These are phyloP conservation scores for Sporothrix mexicana DNA, from an alignment of 2,329 filamentous ascomycete species.

Conservation along the genomic window DNA sequence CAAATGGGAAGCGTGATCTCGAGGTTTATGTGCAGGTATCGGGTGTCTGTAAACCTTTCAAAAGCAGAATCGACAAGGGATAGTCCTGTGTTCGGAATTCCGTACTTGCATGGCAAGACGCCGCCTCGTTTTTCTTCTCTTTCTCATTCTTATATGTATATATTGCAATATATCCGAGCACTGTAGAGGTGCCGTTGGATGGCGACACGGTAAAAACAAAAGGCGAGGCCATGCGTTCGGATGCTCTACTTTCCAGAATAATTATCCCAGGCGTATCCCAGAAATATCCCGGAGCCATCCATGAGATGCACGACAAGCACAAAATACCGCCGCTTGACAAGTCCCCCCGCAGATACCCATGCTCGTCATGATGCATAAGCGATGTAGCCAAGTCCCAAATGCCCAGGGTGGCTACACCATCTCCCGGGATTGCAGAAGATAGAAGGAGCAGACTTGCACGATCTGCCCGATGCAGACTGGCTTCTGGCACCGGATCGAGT, in stretches of 20 bases:
- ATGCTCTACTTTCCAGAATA: not conserved
- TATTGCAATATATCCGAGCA: conserved; percentile 5
- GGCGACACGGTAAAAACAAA: not conserved
- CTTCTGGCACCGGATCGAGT: conserved; percentile 7
- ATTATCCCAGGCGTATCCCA: no score
- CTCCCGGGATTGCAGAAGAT: not conserved
- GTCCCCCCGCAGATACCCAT: not conserved
- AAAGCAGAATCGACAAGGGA: not conserved
- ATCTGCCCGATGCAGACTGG: conserved; percentile 8
- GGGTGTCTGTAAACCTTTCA: not conserved
- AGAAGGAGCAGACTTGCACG: not conserved
- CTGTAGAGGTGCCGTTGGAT: not conserved
- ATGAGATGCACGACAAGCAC: no score
- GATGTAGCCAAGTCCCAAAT: not conserved
- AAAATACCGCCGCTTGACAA: not conserved
- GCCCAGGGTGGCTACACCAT: not conserved
- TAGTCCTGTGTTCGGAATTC: conserved; percentile 34
- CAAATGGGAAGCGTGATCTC: not conserved
- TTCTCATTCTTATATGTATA: not conserved
- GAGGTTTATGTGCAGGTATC: not conserved
- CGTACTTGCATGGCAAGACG: conserved; percentile 37
- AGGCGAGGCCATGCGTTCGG: conserved; percentile 8
- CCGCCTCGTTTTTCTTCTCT: not conserved
- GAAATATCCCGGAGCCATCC: no score
- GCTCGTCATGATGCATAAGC: not conserved